Evolutionary conservation across 202 grass and related monocot species (phyloP).

Genomic region (Musa balbisiana): DNA sequence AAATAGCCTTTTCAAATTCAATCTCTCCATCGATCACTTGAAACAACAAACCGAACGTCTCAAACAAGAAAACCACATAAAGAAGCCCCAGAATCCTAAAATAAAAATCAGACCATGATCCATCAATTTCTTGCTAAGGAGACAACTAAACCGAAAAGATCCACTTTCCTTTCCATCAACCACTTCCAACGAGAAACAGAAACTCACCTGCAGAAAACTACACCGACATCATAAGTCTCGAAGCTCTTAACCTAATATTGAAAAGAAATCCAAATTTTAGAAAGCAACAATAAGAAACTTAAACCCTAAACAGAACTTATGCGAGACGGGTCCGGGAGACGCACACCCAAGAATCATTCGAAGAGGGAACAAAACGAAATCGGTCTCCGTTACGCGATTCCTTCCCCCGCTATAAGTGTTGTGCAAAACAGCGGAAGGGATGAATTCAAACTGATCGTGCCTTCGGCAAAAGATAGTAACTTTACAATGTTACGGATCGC

Average conservation of each 20-base stretch:
- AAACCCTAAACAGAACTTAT: neutral
- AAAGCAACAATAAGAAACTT: neutral
- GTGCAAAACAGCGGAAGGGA: neutral
- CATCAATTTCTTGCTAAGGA: neutral
- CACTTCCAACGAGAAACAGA: neutral
- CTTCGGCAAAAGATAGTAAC: neutral
- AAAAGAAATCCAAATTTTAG: neutral
- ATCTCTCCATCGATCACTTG: neutral
- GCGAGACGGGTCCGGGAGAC: neutral
- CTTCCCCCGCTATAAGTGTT: neutral
- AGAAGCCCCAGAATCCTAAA: neutral
- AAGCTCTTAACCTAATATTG: too few relatives aligned
- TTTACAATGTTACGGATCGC: neutral
- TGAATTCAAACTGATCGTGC: neutral
- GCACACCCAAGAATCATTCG: neutral
- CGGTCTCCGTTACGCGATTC: neutral
- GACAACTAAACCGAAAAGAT: neutral
- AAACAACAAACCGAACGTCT: neutral
- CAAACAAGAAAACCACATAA: neutral
- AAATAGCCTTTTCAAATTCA: neutral
- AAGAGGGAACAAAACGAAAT: neutral
- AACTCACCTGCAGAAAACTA: neutral
- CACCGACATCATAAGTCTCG: neutral
- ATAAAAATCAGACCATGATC: neutral
- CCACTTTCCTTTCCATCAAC: neutral